Conservation (phyloP, 2,329 filamentous ascomycete genomes). For the Fusarium acutatum region DNA sequence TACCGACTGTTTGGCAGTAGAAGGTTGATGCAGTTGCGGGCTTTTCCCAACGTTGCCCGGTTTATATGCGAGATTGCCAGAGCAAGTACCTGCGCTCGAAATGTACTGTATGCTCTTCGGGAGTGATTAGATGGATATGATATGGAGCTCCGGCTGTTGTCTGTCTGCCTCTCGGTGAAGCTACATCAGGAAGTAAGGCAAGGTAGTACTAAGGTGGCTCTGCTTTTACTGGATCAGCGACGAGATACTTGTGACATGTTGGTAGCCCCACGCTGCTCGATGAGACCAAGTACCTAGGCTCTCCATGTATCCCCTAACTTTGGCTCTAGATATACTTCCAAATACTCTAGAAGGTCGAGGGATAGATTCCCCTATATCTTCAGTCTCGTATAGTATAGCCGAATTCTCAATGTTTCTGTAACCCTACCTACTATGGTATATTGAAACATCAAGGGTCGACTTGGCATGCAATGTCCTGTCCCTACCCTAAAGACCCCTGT, state of each 20-base stretch:
- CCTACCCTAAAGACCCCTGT: constrained; percentile 19
- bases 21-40: background rate
- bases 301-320: background rate
- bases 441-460: background rate
- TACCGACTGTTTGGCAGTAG: background rate
- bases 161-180: constrained; percentile 6
- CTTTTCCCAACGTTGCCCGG: background rate
- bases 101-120: background rate
- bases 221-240: background rate
- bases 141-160: background rate
- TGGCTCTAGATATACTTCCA: background rate
- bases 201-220: background rate
- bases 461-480: background rate
- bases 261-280: constrained; percentile 2
- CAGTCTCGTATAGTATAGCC: background rate
- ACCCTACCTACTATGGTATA: background rate
- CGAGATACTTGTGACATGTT: background rate
- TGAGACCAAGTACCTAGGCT: background rate
- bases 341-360: background rate
- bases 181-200: background rate
- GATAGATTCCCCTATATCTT: background rate
- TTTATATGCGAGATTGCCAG: background rate
- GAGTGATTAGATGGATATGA: background rate
- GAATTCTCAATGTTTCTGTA: background rate
- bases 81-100: background rate